These are phyloP conservation scores for Ananas comosus DNA, from an alignment of 176 grass and related monocot genomes.

Conservation along the genomic window DNA sequence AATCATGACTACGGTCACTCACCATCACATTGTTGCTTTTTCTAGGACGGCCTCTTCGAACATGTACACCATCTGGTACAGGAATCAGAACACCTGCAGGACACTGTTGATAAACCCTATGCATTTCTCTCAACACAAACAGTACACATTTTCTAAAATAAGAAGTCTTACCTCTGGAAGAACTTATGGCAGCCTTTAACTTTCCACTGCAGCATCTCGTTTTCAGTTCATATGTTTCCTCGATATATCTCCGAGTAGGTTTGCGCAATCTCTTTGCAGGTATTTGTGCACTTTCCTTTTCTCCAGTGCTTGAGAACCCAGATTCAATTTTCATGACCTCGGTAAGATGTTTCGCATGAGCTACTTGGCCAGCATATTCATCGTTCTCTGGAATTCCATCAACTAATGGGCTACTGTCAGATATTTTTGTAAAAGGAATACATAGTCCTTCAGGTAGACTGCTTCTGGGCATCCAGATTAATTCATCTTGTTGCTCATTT, in stretches of 20 bases:
- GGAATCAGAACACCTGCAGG: background rate
- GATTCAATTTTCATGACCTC: background rate
- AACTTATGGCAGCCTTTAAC: background rate
- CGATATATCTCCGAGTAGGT: conserved; percentile 16
- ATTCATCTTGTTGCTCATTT: conserved; percentile 5
- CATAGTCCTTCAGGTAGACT: conserved; percentile 1
- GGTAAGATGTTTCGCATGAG: background rate
- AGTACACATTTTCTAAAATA: background rate
- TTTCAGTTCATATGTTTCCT: conserved; percentile 18
- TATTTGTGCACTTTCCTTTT: conserved; percentile 4
- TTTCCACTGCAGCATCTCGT: conserved; percentile 12
- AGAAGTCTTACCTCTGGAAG: background rate
- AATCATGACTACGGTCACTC: background rate
- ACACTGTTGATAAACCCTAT: background rate
- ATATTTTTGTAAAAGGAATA: conserved; percentile 10
- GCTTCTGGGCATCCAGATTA: conserved; percentile 10
- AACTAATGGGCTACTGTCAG: conserved; percentile 2
- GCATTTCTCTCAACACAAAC: background rate
- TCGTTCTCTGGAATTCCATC: background rate
- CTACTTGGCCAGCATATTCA: background rate
- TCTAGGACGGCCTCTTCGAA: conserved; percentile 2
- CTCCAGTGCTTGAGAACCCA: background rate
- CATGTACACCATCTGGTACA: background rate
- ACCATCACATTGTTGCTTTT: conserved; percentile 2
- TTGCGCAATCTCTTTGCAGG: conserved; percentile 15